These are phyloP conservation scores for Pythium angustatum DNA, from an alignment of 352 stramenopile genomes.

Conservation along the genomic window DNA sequence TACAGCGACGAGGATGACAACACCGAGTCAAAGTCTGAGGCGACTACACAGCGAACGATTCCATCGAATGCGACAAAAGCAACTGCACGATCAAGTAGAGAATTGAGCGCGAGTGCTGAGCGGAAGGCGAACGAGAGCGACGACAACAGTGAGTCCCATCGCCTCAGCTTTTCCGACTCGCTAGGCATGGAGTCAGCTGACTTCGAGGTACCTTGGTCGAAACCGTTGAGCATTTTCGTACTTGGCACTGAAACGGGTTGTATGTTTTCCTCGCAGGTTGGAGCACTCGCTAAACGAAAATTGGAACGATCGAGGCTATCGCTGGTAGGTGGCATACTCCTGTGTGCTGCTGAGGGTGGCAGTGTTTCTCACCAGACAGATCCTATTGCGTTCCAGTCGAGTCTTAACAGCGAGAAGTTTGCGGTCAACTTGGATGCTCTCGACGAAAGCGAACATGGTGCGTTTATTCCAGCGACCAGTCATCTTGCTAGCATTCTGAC, in stretches of 20 bases:
- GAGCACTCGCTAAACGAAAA: constrained; percentile 43
- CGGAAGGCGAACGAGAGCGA: constrained; percentile 8
- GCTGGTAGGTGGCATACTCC: constrained; percentile 34
- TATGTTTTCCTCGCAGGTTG: constrained; percentile 41
- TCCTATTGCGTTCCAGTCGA: constrained; percentile 41
- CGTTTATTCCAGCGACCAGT: not conserved
- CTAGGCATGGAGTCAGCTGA: constrained; percentile 74
- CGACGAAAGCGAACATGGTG: constrained; percentile 46
- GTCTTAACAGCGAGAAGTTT: constrained; percentile 77
- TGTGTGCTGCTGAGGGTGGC: not conserved
- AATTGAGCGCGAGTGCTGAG: not conserved
- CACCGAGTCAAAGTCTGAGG: not conserved
- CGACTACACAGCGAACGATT: not conserved
- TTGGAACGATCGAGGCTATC: constrained; percentile 49
- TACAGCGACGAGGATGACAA: too few relatives aligned
- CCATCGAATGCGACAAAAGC: not conserved
- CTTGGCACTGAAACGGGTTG: not conserved
- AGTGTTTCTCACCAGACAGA: not conserved
- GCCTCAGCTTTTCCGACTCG: constrained; percentile 63
- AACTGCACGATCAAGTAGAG: not conserved
- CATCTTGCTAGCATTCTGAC: constrained; percentile 1
- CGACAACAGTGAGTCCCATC: constrained; percentile 24
- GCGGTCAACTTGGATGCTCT: constrained; percentile 63
- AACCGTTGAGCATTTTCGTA: not conserved
- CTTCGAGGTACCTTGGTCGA: constrained; percentile 56